These are phyloP conservation scores for Punica granatum DNA, from an alignment of 345 rosid species.

Conservation along the genomic window DNA sequence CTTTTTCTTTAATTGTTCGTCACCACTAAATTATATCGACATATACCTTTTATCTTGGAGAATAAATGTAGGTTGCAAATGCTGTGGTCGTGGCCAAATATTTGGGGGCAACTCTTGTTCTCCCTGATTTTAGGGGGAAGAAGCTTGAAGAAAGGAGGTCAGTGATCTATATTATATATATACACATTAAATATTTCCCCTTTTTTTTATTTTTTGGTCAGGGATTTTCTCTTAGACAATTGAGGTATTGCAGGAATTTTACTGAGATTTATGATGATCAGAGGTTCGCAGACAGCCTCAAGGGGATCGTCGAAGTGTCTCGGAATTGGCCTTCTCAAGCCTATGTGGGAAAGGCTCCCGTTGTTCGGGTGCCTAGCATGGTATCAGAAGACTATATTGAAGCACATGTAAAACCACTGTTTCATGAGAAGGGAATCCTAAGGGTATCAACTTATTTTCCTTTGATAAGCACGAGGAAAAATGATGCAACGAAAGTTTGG, in stretches of 20 bases:
- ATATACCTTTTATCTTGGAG: too few relatives aligned
- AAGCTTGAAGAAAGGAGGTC: conserved; percentile 34
- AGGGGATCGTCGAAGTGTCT: conserved; percentile 23
- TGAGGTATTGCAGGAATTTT: conserved; percentile 14
- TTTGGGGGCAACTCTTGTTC: conserved; percentile 31
- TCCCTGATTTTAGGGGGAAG: conserved; percentile 34
- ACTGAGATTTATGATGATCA: conserved; percentile 29
- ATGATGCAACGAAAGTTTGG: conserved; percentile 8
- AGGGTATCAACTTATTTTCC: conserved; percentile 29
- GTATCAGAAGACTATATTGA: conserved; percentile 22
- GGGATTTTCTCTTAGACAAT: background rate
- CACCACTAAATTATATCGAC: too few relatives aligned
- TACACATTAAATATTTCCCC: background rate
- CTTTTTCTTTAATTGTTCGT: too few relatives aligned
- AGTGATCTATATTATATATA: background rate
- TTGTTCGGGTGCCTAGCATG: conserved; percentile 29
- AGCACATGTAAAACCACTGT: conserved; percentile 22
- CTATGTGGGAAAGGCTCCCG: conserved; percentile 18
- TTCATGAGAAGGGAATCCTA: conserved; percentile 16
- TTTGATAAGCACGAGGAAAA: conserved; percentile 22
- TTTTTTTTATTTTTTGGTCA: background rate
- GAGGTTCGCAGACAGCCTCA: conserved; percentile 21
- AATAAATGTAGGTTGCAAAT: conserved; percentile 22
- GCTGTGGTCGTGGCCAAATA: conserved; percentile 34
- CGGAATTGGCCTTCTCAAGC: conserved; percentile 16